Evolutionary conservation across 352 stramenopile genomes (phyloP), one percentile per base, ranked within the genome.

Genomic region (Phytophthora hybrid): DNA sequence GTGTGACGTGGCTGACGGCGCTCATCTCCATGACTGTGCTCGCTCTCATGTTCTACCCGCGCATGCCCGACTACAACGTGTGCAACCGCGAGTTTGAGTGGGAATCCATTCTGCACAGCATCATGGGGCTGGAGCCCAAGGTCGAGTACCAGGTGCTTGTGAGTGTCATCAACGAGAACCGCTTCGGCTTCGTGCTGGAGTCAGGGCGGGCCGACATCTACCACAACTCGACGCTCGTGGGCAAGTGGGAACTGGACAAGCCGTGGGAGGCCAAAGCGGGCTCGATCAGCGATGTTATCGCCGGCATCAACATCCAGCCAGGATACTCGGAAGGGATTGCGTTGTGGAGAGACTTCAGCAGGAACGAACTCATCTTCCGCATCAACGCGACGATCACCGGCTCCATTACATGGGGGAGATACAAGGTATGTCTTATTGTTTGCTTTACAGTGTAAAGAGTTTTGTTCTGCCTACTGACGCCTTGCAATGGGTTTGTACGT

Each of bases 41-140:
- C 0, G 80, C 84, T 34, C 86, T 97, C 46, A 97, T 97, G 90
- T 97, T 94, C 57, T 97, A 94, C 71, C 90, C 90, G 8, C 88
- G 90, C 26, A 89, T 94, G 66, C 90, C 90, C 1, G 88, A 97
- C 71, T 97, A 97, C 78, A 93, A 95, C 58, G 88, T 97, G 19
- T 97, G 90, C 84, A 97, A 97, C 49, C 90, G 89, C 16, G 77
- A 95, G 71, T 97, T 97, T 69, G 88, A 97, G 53, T 97, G 90
- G 90, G 87, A 92, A 52, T 97, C 90, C 9, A 94, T 95, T 68
- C 66, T 97, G 14, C 79, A 89, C 59, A 97, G 90, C 52, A 75
- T 97, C 49, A 73, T 81, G 52, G 89, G 79, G 41, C 56, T 95
- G 6, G 79, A 92, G 41, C 90, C 90, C 0, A 94, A 93, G 67